Percentiles rank a stretch among this genome's conserved stretches.
Evolutionary conservation across 2,329 filamentous ascomycete species (phyloP).

Genomic region (Dendryphion nanum): DNA sequence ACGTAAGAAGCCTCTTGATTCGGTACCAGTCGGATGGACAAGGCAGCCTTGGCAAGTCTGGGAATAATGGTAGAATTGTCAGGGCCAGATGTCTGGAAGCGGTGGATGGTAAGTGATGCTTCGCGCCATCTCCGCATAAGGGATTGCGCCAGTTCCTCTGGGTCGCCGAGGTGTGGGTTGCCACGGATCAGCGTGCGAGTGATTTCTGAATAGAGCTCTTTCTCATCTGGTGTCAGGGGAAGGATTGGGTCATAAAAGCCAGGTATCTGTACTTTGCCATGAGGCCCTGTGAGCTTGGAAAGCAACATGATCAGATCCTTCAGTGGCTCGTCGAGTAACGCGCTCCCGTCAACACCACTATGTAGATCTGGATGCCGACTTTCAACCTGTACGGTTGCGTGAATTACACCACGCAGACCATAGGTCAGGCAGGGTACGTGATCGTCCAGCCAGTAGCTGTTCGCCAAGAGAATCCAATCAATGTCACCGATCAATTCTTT

Average conservation of each 20-base stretch:
- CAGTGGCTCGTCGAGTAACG: slow-evolving; percentile 83
- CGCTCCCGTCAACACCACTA: slow-evolving; percentile 93
- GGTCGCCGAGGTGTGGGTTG: slow-evolving; percentile 63
- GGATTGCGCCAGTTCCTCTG: slow-evolving; percentile 73
- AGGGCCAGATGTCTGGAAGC: slow-evolving; percentile 87
- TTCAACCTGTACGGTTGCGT: slow-evolving; percentile 85
- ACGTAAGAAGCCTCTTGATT: slow-evolving; percentile 86
- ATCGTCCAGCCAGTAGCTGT: slow-evolving; percentile 98
- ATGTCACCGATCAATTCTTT: slow-evolving; percentile 84
- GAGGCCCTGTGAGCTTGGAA: slow-evolving; percentile 74
- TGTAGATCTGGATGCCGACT: slow-evolving; percentile 86
- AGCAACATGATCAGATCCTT: slow-evolving; percentile 87
- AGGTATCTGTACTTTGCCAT: slow-evolving; percentile 80
- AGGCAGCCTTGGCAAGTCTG: slow-evolving; percentile 79
- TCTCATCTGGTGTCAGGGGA: slow-evolving; percentile 71
- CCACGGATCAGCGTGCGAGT: slow-evolving; percentile 71
- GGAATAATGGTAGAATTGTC: slow-evolving; percentile 88
- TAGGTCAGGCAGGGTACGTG: slow-evolving; percentile 95
- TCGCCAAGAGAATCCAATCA: slow-evolving; percentile 92
- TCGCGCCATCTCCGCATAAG: slow-evolving; percentile 95
- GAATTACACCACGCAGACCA: slow-evolving; percentile 87
- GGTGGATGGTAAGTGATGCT: slow-evolving; percentile 89
- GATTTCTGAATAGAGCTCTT: slow-evolving; percentile 80
- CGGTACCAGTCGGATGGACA: slow-evolving; percentile 89
- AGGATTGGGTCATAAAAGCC: slow-evolving; percentile 86